These are phyloP conservation scores for Tolypocladium endophyticum DNA, from an alignment of 2,329 filamentous ascomycete genomes.

Conservation along the genomic window DNA sequence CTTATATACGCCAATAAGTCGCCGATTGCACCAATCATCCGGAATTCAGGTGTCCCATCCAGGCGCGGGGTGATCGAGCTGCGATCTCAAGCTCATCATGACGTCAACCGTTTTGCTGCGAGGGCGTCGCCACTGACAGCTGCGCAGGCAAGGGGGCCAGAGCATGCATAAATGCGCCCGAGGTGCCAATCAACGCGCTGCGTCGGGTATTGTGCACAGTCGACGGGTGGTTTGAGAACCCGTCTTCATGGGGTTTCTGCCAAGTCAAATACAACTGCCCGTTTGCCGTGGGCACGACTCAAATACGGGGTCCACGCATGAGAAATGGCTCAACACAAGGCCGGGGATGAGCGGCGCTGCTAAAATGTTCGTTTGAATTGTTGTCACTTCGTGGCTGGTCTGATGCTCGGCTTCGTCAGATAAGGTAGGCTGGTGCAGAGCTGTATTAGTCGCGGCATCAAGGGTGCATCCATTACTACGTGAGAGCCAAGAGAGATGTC, in stretches of 20 bases:
- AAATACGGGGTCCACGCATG: not conserved
- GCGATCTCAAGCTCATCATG: conserved; percentile 3
- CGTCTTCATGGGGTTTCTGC: not conserved
- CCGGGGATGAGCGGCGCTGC: not conserved
- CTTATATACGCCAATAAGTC: not conserved
- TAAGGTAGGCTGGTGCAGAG: not conserved
- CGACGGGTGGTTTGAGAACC: not conserved
- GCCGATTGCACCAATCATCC: not conserved
- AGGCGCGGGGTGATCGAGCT: not conserved
- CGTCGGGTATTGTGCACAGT: no score
- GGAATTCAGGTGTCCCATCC: not conserved
- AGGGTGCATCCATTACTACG: no score
- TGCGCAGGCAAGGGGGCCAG: not conserved
- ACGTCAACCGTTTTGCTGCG: not conserved
- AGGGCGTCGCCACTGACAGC: not conserved
- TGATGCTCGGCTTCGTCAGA: not conserved
- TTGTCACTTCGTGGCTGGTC: not conserved
- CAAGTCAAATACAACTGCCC: no score
- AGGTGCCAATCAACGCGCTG: not conserved
- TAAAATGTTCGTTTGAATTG: not conserved
- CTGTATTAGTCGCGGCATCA: not conserved
- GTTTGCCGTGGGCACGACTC: no score
- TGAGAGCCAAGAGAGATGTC: not conserved
- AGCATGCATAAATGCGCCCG: not conserved
- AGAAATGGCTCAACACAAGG: not conserved